These are phyloP conservation scores for Fremontodendron californicum DNA, from an alignment of 345 rosid genomes.

Conservation along the genomic window DNA sequence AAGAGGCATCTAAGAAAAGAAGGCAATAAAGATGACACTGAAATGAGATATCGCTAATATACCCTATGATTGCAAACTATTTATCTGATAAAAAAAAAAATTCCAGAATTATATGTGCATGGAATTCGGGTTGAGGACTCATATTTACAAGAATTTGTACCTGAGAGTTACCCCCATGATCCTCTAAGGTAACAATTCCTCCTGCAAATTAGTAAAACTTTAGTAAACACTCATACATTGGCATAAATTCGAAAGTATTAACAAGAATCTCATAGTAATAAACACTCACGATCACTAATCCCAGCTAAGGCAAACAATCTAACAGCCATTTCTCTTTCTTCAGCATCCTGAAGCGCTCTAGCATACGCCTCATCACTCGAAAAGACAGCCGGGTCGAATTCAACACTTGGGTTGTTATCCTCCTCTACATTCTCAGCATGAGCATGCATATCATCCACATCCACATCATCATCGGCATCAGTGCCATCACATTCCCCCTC, in stretches of 20 bases:
- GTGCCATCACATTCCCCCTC: conserved; percentile 30
- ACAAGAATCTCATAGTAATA: conserved; percentile 2
- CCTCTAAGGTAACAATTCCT: conserved; percentile 48
- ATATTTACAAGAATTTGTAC: conserved; percentile 24
- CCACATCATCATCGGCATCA: conserved; percentile 44
- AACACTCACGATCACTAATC: conserved; percentile 52
- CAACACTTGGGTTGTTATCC: conserved; percentile 34
- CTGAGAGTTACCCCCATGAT: conserved; percentile 52
- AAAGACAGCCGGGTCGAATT: conserved; percentile 45
- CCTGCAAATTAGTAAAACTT: conserved; percentile 41
- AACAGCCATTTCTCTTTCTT: conserved; percentile 81
- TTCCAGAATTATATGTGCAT: no score
- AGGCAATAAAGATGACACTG: not conserved
- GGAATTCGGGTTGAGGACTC: not conserved
- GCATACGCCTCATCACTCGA: conserved; percentile 89
- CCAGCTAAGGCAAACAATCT: conserved; percentile 75
- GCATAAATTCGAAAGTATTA: conserved; percentile 8
- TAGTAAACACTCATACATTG: not conserved
- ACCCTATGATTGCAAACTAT: not conserved
- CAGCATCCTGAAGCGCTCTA: conserved; percentile 90
- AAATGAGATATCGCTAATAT: not conserved
- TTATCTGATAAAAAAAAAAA: no score
- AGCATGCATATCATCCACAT: conserved; percentile 57
- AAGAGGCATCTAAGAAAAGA: not conserved
- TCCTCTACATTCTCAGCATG: conserved; percentile 35